Evolutionary conservation across 2,329 filamentous ascomycete genomes (phyloP).

Genomic region (Ophiocordyceps robertsii): DNA sequence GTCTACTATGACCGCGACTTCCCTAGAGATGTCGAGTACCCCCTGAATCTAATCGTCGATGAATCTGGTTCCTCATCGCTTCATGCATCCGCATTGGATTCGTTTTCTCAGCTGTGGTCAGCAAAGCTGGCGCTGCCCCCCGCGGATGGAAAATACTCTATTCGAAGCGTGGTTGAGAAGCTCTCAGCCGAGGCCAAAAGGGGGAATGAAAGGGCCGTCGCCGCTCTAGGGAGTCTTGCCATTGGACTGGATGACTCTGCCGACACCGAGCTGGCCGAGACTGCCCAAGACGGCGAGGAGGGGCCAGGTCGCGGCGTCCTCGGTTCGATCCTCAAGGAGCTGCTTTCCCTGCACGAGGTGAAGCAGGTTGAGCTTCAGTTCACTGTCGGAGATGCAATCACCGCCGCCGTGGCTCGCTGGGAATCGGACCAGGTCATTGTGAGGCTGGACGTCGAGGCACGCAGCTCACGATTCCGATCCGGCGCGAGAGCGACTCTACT

Average conservation of each 20-base stretch:
- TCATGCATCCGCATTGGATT: constrained; percentile 29
- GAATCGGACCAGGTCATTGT: constrained; percentile 65
- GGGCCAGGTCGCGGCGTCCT: constrained; percentile 24
- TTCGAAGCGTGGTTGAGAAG: constrained; percentile 41
- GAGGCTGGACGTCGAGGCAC: constrained; percentile 58
- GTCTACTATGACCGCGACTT: constrained; percentile 27
- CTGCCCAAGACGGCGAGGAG: constrained; percentile 11
- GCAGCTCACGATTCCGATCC: constrained; percentile 18
- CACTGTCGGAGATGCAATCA: constrained; percentile 76
- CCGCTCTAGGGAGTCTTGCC: constrained; percentile 65
- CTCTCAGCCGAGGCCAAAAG: constrained; percentile 60
- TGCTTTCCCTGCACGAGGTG: constrained; percentile 71
- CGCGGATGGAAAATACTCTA: constrained; percentile 13
- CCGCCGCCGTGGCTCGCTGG: constrained; percentile 68
- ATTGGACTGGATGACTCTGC: constrained; percentile 38
- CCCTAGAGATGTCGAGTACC: constrained; percentile 14
- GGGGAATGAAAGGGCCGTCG: constrained; percentile 69
- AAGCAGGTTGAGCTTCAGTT: constrained; percentile 84
- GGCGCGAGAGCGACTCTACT: constrained; percentile 29
- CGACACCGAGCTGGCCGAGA: background rate
- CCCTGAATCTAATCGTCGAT: constrained; percentile 17
- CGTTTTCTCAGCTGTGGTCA: constrained; percentile 32
- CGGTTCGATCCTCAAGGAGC: constrained; percentile 45
- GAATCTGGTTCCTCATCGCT: constrained; percentile 19
- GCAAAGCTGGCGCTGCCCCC: constrained; percentile 25